These are phyloP conservation scores for Talaromyces nanjingensis DNA, from an alignment of 495 filamentous ascomycete genomes.

Conservation along the genomic window DNA sequence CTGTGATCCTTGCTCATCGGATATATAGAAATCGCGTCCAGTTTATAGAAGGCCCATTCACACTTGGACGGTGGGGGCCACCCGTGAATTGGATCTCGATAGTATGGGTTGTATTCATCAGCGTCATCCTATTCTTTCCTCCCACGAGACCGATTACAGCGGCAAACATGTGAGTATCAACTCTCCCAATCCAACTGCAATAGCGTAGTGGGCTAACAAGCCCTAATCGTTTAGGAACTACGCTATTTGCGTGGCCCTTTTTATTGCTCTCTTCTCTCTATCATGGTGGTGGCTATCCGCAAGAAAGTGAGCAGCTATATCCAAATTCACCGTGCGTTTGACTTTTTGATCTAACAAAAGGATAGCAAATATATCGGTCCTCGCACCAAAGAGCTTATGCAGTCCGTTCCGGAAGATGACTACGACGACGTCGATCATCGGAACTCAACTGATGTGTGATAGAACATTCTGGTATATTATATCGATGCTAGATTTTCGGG, in stretches of 20 bases:
- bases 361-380: constrained; percentile 49
- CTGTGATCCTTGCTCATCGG: constrained; percentile 59
- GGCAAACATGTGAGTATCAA: constrained; percentile 48
- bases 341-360: background rate
- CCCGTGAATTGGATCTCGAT: constrained; percentile 54
- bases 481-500: background rate
- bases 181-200: background rate
- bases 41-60: constrained; percentile 60
- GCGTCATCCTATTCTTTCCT: constrained; percentile 61
- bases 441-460: background rate
- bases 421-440: constrained; percentile 4
- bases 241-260: constrained; percentile 55
- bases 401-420: constrained; percentile 31
- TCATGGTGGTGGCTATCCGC: constrained; percentile 62
- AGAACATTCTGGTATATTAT: background rate
- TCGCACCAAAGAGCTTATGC: constrained; percentile 43
- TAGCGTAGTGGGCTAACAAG: background rate
- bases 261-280: constrained; percentile 55
- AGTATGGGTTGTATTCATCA: constrained; percentile 63
- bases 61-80: constrained; percentile 53
- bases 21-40: constrained; percentile 50
- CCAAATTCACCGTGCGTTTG: background rate
- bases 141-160: constrained; percentile 51
- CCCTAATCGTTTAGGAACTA: constrained; percentile 48
- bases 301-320: constrained; percentile 36